Conservation (phyloP, 306 rosid species). For the Trichosanthes cucumerina region DNA sequence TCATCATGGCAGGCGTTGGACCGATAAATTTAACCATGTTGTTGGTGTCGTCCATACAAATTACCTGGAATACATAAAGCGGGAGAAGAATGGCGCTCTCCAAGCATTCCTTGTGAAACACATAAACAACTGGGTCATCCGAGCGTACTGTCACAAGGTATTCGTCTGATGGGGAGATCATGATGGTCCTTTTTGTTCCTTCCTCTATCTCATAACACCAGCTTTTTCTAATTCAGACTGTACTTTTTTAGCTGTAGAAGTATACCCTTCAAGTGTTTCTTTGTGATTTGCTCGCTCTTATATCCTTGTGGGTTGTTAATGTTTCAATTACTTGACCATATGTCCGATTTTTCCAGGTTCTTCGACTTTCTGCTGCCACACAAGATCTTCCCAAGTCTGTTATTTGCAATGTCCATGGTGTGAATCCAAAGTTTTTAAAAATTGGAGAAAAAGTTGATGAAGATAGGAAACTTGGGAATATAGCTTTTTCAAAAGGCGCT, state of each 20-base stretch:
- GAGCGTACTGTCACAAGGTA: constrained; percentile 91
- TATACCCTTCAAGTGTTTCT: neutral
- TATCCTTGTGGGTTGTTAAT: neutral
- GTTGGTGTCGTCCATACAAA: constrained; percentile 96
- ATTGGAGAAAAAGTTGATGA: constrained; percentile 74
- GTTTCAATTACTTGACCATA: neutral
- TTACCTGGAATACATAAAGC: constrained; percentile 87
- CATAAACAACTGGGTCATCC: constrained; percentile 87
- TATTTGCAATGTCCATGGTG: constrained; percentile 96
- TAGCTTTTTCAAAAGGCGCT: constrained; percentile 84
- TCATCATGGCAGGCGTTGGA: constrained; percentile 96
- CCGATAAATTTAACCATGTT: constrained; percentile 90
- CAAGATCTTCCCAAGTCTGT: constrained; percentile 88
- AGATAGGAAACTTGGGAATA: constrained; percentile 68
- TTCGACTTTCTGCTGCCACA: constrained; percentile 95
- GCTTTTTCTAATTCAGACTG: neutral
- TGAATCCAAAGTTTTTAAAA: constrained; percentile 85
- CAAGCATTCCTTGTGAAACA: constrained; percentile 92
- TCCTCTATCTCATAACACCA: neutral
- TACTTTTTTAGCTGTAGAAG: neutral
- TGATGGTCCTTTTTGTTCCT: neutral
- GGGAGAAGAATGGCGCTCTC: constrained; percentile 92
- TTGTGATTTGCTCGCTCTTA: neutral
- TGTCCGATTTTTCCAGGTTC: constrained; percentile 47
- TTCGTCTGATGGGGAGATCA: neutral